phyloP scores from a whole-genome alignment of 2,329 filamentous ascomycete species.

The Westerdykella ornata region DNA sequence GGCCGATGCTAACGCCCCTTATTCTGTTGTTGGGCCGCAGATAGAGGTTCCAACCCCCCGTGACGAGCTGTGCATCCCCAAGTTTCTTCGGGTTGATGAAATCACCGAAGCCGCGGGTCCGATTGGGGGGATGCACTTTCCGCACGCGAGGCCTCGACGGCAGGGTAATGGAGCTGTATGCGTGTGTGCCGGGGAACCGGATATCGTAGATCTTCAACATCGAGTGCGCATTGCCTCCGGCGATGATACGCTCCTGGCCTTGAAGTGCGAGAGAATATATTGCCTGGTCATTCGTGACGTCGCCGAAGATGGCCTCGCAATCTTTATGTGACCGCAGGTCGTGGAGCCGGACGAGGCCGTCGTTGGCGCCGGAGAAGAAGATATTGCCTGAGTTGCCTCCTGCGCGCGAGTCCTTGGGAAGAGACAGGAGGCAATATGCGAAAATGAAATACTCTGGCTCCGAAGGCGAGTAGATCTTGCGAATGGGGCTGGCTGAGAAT shows the following conservation, averaged over 20 bases:
- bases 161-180: constrained; percentile 33
- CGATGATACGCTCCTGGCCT: constrained; percentile 51
- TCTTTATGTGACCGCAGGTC: constrained; percentile 50
- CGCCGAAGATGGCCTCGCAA: constrained; percentile 47
- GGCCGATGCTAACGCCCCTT: too few relatives aligned
- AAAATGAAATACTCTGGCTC: too few relatives aligned
- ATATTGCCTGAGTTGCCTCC: constrained; percentile 41
- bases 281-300: constrained; percentile 52
- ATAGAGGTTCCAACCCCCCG: constrained; percentile 44
- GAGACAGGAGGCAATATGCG: constrained; percentile 40
- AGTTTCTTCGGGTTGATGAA: constrained; percentile 7
- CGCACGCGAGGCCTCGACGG: constrained; percentile 4
- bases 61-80: not conserved
- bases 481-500: constrained; percentile 34
- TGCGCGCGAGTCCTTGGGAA: constrained; percentile 29
- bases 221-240: constrained; percentile 51
- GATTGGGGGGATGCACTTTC: not conserved
- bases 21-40: constrained; percentile 33
- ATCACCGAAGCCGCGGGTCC: constrained; percentile 8
- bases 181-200: constrained; percentile 43
- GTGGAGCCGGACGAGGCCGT: constrained; percentile 52
- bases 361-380: constrained; percentile 56
- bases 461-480: constrained; percentile 30
- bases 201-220: constrained; percentile 59
- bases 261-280: constrained; percentile 54